A percentile compares a stretch with the other conserved stretches of the same genome.
phyloP scores from a whole-genome alignment of 2,329 filamentous ascomycete genomes.

The Colletotrichum coccodes region DNA sequence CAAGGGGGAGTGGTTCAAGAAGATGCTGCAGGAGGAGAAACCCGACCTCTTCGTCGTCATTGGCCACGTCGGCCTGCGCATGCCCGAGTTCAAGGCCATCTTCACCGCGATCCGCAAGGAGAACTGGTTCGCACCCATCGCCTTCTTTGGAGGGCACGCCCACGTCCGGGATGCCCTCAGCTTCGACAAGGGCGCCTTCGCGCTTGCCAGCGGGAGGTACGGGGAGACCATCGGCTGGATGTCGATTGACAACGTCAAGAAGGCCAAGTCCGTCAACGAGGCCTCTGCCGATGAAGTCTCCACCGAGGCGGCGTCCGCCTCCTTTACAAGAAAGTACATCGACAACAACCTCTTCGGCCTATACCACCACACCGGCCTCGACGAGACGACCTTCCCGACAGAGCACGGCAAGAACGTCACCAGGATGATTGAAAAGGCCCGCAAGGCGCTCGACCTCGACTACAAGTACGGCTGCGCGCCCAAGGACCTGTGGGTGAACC shows the following conservation, averaged over 20 bases:
- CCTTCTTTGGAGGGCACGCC: slow-evolving; percentile 90
- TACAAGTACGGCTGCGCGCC: slow-evolving; percentile 85
- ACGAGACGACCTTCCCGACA: slow-evolving; percentile 80
- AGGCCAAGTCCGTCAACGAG: slow-evolving; percentile 38
- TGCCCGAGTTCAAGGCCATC: slow-evolving; percentile 80
- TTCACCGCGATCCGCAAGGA: slow-evolving; percentile 81
- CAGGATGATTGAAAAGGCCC: slow-evolving; percentile 73
- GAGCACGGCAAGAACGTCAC: slow-evolving; percentile 78
- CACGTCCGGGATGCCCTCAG: slow-evolving; percentile 87
- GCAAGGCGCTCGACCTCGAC: slow-evolving; percentile 78
- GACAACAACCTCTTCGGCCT: slow-evolving; percentile 93
- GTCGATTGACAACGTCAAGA: slow-evolving; percentile 77
- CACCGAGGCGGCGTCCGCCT: slow-evolving; percentile 48
- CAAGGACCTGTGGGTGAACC: slow-evolving; percentile 81
- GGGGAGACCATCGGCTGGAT: slow-evolving; percentile 96
- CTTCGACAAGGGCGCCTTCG: slow-evolving; percentile 83
- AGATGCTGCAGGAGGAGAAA: slow-evolving; percentile 85
- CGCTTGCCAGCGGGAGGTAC: slow-evolving; percentile 88
- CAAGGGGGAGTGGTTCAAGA: slow-evolving; percentile 87
- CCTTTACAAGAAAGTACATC: slow-evolving; percentile 85
- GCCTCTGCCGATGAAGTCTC: slow-evolving; percentile 39
- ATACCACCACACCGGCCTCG: slow-evolving; percentile 80
- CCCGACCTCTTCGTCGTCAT: slow-evolving; percentile 88
- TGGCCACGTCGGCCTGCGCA: slow-evolving; percentile 86
- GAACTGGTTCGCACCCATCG: slow-evolving; percentile 85